phyloP scores from a whole-genome alignment of 164 flowering plant species.

The Vitis vinifera region ASM3070453v1 NC_081811.1:28465501-28466000 shows the following conservation, averaged over 20 bases:
- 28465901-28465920: too few relatives aligned
- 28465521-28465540: background rate
- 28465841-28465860: background rate
- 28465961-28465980: too few relatives aligned
- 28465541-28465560: background rate
- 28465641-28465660: conserved; percentile 27
- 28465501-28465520: conserved; percentile 2
- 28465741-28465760: conserved; percentile 27
- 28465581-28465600: background rate
- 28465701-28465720: conserved; percentile 18
- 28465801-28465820: background rate
- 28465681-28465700: conserved; percentile 4
- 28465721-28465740: conserved; percentile 40
- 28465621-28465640: conserved; percentile 34
- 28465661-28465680: conserved; percentile 20
- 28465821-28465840: background rate
- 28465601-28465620: background rate
- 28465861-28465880: background rate
- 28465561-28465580: background rate
- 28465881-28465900: background rate
- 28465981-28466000: too few relatives aligned
- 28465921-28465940: background rate
- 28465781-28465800: conserved; percentile 43
- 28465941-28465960: background rate
- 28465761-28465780: conserved; percentile 46